Conservation (phyloP, 139 green algal genomes). For the Picochlorum sp. region DNA sequence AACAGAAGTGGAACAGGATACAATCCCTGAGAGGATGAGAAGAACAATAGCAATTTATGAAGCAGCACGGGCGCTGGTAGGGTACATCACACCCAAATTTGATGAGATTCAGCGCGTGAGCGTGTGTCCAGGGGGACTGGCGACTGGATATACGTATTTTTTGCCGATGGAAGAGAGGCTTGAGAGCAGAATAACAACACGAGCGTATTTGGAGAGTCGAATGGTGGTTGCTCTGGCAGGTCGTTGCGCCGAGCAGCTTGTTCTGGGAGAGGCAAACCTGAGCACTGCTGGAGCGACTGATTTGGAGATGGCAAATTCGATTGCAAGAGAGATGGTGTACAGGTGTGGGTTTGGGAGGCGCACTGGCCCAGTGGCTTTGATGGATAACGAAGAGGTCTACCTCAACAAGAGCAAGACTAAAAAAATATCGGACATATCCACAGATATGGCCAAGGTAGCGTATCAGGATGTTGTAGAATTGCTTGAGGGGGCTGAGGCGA, state of each 20-base stretch:
- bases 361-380: slow-evolving; percentile 63
- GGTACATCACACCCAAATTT: slow-evolving; percentile 71
- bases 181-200: slow-evolving; percentile 62
- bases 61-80: slow-evolving; percentile 67
- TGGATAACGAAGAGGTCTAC: slow-evolving; percentile 50
- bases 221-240: slow-evolving; percentile 74
- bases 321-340: slow-evolving; percentile 83
- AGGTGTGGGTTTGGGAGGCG: slow-evolving; percentile 56
- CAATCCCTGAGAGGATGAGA: slow-evolving; percentile 20
- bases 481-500: slow-evolving; percentile 76
- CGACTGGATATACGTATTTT: slow-evolving; percentile 70
- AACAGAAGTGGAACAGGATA: slow-evolving; percentile 17
- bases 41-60: slow-evolving; percentile 65
- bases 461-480: slow-evolving; percentile 45
- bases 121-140: slow-evolving; percentile 37
- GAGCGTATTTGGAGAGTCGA: slow-evolving; percentile 67
- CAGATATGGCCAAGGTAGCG: slow-evolving; percentile 40
- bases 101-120: slow-evolving; percentile 59
- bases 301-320: slow-evolving; percentile 55
- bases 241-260: slow-evolving; percentile 62
- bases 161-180: slow-evolving; percentile 71
- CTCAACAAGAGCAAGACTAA: slow-evolving; percentile 13
- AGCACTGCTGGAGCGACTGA: slow-evolving; percentile 40
- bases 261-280: slow-evolving; percentile 69
- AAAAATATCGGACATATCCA: slow-evolving; percentile 38